Evolutionary conservation across 345 rosid species (phyloP), one percentile per base, ranked within the genome.

Genomic region (Bruguiera sexangula): DNA sequence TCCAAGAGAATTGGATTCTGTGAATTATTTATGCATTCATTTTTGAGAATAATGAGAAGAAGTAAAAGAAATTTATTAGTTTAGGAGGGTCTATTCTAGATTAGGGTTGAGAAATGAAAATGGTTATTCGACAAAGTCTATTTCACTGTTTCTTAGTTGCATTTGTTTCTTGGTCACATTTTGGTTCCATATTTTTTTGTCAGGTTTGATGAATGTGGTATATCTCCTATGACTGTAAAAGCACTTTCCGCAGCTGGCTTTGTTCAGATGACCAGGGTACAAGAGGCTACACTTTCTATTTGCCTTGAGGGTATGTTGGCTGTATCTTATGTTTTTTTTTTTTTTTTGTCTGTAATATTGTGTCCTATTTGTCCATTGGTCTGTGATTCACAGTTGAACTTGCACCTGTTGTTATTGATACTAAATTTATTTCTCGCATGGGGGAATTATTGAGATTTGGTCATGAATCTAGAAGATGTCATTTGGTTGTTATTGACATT

Each of bases 241-340:
- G 89, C 97, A 13, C 92, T 96, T 71, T 72, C 90, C 6, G 85
- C 75, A 2, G 87, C 99, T 80, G 96, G 97, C 48, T 87, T 86
- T 83, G 68, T 85, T 74, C 91, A 80, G 69, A 92, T 90, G 97
- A 95, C 99, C 56, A 80, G 81, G 79, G 96, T 92, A 63, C 98
- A 92, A 77, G 92, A 89, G 71, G 93, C 96, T 15, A 82, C 98
- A 3, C 83, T 96, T 64, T 75, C 96, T 61, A 80, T 78, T 70
- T 86, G 88, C 72, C 83, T 89, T 58, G 93, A 89, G 55, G 99
- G 99, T 90, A 70, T 71, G 79, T 9, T 60, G 21, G n/a, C 63
- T 50, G 18, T 48, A 51, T 58, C 31, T 48, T 26, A 22, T 34
- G 34, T n/a, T 60, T 30, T 39, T 13, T 19, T 21, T n/a, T n/a